Conservation (phyloP, 306 rosid species). For the Notholithocarpus densiflorus region DNA sequence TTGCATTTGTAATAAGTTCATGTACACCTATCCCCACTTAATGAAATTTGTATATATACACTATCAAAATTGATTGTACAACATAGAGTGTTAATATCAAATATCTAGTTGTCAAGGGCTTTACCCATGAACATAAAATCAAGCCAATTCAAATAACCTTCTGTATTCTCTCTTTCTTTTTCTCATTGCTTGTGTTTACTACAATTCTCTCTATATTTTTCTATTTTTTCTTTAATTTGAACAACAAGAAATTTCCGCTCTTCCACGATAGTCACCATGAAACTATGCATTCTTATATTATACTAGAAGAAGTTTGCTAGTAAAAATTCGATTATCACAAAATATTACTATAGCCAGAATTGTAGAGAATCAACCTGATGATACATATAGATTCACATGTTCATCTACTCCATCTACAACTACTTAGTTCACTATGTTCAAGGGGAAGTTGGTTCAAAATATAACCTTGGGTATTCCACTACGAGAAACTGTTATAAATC, state of each 20-base stretch:
- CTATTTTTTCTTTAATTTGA: slow-evolving; percentile 35
- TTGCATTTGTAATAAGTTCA: too few relatives aligned
- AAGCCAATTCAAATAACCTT: too few relatives aligned
- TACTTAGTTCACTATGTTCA: not conserved
- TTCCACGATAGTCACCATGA: slow-evolving; percentile 7
- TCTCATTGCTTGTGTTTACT: too few relatives aligned
- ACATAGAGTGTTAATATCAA: too few relatives aligned
- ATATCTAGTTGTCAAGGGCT: too few relatives aligned
- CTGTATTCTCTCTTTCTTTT: too few relatives aligned
- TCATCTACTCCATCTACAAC: not conserved
- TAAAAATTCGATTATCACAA: not conserved
- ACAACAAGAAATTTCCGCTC: slow-evolving; percentile 27
- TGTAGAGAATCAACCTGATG: not conserved
- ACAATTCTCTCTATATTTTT: slow-evolving; percentile 24
- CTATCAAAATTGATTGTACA: too few relatives aligned
- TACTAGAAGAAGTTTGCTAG: not conserved
- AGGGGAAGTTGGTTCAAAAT: not conserved
- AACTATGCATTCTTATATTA: slow-evolving; percentile 9
- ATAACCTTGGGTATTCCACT: not conserved
- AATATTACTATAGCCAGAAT: not conserved
- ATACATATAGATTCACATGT: not conserved
- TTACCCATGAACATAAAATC: too few relatives aligned
- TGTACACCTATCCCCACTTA: too few relatives aligned
- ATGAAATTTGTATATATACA: too few relatives aligned
- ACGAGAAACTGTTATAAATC: not conserved